Percentiles rank a stretch among this genome's conserved stretches.
These are phyloP conservation scores for Mucor irregularis DNA, from an alignment of 371 early-diverging fungal species.

Conservation along the genomic window DNA sequence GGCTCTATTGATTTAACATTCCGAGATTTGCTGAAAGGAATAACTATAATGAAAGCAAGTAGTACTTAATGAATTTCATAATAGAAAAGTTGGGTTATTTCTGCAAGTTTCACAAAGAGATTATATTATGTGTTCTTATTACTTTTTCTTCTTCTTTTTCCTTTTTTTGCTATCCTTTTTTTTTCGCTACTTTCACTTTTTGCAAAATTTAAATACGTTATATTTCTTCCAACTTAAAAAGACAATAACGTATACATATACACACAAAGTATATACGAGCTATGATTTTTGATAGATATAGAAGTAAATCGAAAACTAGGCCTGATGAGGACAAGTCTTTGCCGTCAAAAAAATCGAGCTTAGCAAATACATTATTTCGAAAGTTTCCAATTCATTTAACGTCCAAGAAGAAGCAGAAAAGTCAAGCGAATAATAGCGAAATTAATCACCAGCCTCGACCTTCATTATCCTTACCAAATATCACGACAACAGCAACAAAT, in stretches of 20 bases:
- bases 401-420: constrained; percentile 18
- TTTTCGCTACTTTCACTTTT: not conserved
- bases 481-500: constrained; percentile 3
- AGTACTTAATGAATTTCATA: no score
- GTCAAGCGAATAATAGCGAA: constrained; percentile 5
- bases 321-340: constrained; percentile 10
- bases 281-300: constrained; percentile 45
- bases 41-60: no score
- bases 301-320: constrained; percentile 30
- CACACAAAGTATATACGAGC: not conserved
- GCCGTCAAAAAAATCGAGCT: constrained; percentile 24
- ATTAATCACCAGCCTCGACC: constrained; percentile 30
- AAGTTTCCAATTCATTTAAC: constrained; percentile 30
- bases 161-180: not conserved
- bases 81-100: not conserved
- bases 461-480: constrained; percentile 44
- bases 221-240: no score
- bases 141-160: not conserved
- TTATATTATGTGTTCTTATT: constrained; percentile 1
- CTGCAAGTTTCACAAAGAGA: constrained; percentile 15
- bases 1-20: constrained; percentile 1
- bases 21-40: no score
- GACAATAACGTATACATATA: no score
- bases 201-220: no score
- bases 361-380: constrained; percentile 38